Base-by-base conservation (phyloP, 345 rosid genomes). In the Clausena lansium region DNA sequence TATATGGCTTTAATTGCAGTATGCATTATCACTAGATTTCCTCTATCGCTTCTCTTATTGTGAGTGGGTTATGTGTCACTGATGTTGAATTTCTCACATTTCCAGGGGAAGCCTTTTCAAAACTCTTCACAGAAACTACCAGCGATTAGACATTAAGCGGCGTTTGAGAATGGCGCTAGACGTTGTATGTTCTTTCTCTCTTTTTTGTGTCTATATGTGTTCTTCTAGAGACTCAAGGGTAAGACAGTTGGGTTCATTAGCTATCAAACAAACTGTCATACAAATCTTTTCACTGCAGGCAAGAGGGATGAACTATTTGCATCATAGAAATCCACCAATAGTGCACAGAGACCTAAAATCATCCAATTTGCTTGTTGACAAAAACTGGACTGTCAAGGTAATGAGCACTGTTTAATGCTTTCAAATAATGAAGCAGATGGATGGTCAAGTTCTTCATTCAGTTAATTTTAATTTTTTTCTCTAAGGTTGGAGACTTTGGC, bases 41-140 rank as follows among this genome's bases (percentile, higher is more conserved):
- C 50, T 45, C 50, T 13, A 45, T 13, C 5, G 25, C 35, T 35
- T 58, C 25, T 14, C 66, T 36, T 35, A 33, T 35, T 19, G 24
- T n/a, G n/a, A 55, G 52, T n/a, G 20, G 73, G 28, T 28, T 22
- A 45, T 24, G 30, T 33, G 27, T 14, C 20, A 0, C 30, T 71
- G 11, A 55, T 35, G 8, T 57, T 55, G 6, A 24, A 59, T 77
- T 66, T 76, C 22, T 7, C 45, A 2, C 59, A 52, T 84, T 67
- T 68, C 70, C 81, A 95, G 99, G 87, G 97, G 99, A 84, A 95
- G 99, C 84, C 98, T 93, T 74, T 95, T 93, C 89, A 91, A 86
- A 76, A 84, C 90, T 58, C 92, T 95, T 79, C 99, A 93, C 90
- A 95, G 54, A 79, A 84, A 85, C 82, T 89, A 81, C 78, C 96